Percentiles rank a stretch among this genome's conserved stretches.
Conservation (phyloP, 73 alveolate species). For the Stentor coeruleus region DNA sequence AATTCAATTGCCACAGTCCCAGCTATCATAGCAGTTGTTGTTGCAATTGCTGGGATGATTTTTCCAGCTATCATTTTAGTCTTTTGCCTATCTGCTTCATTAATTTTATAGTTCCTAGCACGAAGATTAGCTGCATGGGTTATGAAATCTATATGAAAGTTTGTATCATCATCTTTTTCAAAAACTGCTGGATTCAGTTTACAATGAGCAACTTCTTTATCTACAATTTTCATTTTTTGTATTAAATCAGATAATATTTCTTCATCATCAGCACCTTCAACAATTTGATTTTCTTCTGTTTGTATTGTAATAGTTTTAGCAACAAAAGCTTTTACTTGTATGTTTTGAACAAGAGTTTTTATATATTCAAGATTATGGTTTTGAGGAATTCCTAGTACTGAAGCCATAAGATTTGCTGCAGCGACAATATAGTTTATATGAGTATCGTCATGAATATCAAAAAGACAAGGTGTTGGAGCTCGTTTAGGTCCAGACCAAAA, state of each 20-base stretch:
- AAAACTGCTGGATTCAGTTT: constrained; percentile 59
- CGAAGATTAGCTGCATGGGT: constrained; percentile 82
- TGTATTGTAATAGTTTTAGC: not conserved
- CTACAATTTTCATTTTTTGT: constrained; percentile 53
- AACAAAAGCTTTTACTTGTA: not conserved
- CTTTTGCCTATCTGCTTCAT: constrained; percentile 56
- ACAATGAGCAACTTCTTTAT: constrained; percentile 40
- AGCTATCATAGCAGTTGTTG: constrained; percentile 91
- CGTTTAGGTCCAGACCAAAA: constrained; percentile 99
- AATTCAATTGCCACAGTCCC: constrained; percentile 77
- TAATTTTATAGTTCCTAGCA: constrained; percentile 57
- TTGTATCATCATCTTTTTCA: constrained; percentile 83
- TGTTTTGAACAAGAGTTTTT: constrained; percentile 25
- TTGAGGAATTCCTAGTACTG: constrained; percentile 51
- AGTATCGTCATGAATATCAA: constrained; percentile 58
- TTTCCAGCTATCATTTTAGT: constrained; percentile 96
- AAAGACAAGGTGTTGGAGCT: constrained; percentile 89
- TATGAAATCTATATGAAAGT: constrained; percentile 67
- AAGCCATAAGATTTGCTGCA: constrained; percentile 62
- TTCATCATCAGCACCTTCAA: constrained; percentile 75
- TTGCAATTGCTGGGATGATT: constrained; percentile 96
- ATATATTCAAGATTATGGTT: constrained; percentile 41
- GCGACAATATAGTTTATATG: constrained; percentile 52
- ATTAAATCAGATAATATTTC: constrained; percentile 46
- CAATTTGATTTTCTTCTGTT: not conserved